phyloP scores from a whole-genome alignment of 2,329 filamentous ascomycete genomes.

The Karstenula rhodostoma region DNA sequence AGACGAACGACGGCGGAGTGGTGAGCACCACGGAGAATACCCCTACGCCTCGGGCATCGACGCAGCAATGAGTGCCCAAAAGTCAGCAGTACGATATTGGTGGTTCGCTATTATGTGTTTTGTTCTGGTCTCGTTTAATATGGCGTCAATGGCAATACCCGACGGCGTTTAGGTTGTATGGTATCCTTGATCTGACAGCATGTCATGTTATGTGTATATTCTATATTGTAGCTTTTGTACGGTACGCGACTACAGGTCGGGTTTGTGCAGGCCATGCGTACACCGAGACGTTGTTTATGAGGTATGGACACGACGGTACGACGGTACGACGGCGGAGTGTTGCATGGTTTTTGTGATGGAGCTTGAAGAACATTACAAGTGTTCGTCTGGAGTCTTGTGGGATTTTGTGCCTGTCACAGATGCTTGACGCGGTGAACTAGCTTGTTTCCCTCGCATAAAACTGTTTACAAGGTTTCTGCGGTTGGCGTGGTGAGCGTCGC shows the following conservation, averaged over 20 bases:
- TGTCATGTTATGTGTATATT: conserved; percentile 3
- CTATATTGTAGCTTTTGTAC: background rate
- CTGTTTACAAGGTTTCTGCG: too few species aligned
- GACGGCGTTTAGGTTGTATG: conserved; percentile 28
- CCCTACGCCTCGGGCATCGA: conserved; percentile 27
- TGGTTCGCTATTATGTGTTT: conserved; percentile 5
- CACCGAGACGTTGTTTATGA: background rate
- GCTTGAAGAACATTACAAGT: too few species aligned
- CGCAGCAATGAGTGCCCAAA: conserved; percentile 20
- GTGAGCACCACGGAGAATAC: conserved; percentile 43
- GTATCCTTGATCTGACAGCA: background rate
- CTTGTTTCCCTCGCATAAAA: too few species aligned
- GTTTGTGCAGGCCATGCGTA: background rate
- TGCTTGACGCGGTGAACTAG: too few species aligned
- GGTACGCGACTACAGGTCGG: background rate
- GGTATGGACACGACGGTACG: background rate
- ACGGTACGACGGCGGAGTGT: background rate
- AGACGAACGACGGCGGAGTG: conserved; percentile 36
- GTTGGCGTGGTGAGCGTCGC: too few species aligned
- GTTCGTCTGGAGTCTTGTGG: too few species aligned
- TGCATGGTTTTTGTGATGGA: background rate
- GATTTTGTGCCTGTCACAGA: too few species aligned
- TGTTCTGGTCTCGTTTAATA: background rate
- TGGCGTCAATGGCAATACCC: conserved; percentile 16
- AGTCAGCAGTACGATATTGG: background rate